These are phyloP conservation scores for Nannizziopsis arthrosporioides DNA, from an alignment of 2,329 filamentous ascomycete species.

Conservation along the genomic window DNA sequence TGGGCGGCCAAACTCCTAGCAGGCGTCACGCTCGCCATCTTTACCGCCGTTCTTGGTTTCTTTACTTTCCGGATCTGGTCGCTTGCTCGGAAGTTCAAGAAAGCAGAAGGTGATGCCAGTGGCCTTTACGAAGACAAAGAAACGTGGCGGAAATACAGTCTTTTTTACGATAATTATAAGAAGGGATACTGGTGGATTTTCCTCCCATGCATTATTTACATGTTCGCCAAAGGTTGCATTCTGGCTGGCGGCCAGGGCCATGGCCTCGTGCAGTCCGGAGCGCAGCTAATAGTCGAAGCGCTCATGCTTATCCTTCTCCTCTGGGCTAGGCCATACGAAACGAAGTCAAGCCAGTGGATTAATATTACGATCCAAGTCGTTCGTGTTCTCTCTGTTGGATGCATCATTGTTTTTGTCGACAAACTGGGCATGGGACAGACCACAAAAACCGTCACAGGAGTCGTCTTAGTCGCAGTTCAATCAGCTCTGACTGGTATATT, in stretches of 20 bases:
- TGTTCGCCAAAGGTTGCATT: conserved; percentile 76
- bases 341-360: conserved; percentile 79
- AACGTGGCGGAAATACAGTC: conserved; percentile 86
- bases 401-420: conserved; percentile 87
- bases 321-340: conserved; percentile 77
- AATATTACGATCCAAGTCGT: conserved; percentile 86
- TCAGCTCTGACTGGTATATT: conserved; percentile 69
- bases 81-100: conserved; percentile 62
- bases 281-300: conserved; percentile 69
- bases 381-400: conserved; percentile 74
- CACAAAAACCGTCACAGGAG: conserved; percentile 83
- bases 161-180: conserved; percentile 95
- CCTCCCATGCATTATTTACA: conserved; percentile 76
- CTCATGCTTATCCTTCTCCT: conserved; percentile 67
- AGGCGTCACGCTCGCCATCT: conserved; percentile 64
- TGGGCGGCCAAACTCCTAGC: conserved; percentile 84
- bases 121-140: conserved; percentile 79
- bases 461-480: conserved; percentile 89
- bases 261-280: conserved; percentile 67
- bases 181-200: conserved; percentile 97
- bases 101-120: conserved; percentile 58
- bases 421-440: conserved; percentile 81
- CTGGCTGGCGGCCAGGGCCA: conserved; percentile 78
- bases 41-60: conserved; percentile 68
- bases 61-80: conserved; percentile 76